Evolutionary conservation across 768 basidiomycete species (phyloP), one percentile per base, ranked within the genome.

Genomic region (Collybiopsis confluens): DNA sequence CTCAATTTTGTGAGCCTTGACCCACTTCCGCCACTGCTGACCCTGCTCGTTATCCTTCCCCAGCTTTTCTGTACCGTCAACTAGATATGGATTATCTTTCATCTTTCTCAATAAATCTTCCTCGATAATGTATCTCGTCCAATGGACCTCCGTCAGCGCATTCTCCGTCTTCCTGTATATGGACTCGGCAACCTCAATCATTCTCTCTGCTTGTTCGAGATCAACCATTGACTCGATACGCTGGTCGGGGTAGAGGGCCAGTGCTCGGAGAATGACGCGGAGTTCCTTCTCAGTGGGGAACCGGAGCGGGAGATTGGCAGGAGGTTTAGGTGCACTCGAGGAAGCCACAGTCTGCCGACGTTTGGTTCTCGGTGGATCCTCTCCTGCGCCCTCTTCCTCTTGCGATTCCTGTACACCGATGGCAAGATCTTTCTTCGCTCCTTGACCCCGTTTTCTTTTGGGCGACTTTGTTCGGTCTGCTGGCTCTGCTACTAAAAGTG

Each of bases 41-140:
- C 37, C 50, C 18, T 43, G 37, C 11, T 3, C 8, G 21, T 30
- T 52, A 11, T 10, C 13, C 3, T 21, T 41, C 2, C 50, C 50
- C 50, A 52, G 28, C 21, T 41, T 52, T 18, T 41, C 24, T 5
- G 50, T 52, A 13, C 50, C 50, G 33, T 52, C 50, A 15, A 52
- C 50, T 2, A 52, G 24, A 7, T 35, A n/a, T 16, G n/a, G 37
- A 28, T 52, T 26, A 16, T 26, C 4, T n/a, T 52, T 52, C 23
- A 36, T 30, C 30, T 18, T 23, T 24, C 41, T 30, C 38, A 52
- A 20, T 21, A 52, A 35, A 41, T 52, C 50, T 30, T 52, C 50
- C 23, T 52, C 50, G 16, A 52, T 30, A 21, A 40, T 8, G 30
- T 52, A 52, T 9, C 50, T 30, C 26, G 40, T 27, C 50, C 50